Evolutionary conservation across 225 moss, liverwort and hornwort genomes (phyloP).

Genomic region (Physcomitrium patens): DNA sequence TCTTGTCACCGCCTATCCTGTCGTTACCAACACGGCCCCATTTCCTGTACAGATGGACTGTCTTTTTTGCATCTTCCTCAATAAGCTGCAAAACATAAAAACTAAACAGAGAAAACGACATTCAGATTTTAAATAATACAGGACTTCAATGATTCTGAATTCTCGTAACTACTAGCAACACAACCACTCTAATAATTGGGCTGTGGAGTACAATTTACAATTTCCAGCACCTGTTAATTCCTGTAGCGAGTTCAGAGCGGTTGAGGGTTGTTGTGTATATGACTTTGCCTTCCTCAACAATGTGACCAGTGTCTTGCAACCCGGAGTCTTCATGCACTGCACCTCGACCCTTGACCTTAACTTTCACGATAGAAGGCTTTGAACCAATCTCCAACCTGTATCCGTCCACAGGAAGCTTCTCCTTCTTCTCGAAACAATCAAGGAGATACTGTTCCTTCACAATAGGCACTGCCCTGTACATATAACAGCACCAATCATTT

Average conservation of each 20-base stretch:
- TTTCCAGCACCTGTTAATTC: constrained; percentile 80
- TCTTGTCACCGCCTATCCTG: constrained; percentile 75
- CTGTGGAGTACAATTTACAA: neutral
- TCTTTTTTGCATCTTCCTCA: constrained; percentile 67
- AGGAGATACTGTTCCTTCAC: constrained; percentile 85
- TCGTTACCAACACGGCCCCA: constrained; percentile 96
- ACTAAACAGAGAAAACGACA: constrained; percentile 45
- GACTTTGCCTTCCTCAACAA: constrained; percentile 78
- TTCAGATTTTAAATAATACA: neutral
- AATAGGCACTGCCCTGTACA: constrained; percentile 61
- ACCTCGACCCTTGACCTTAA: constrained; percentile 96
- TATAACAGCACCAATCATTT: constrained; percentile 17
- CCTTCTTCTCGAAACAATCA: constrained; percentile 73
- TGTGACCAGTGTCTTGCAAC: constrained; percentile 87
- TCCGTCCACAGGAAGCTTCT: constrained; percentile 60
- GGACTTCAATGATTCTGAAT: neutral
- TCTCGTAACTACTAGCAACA: neutral
- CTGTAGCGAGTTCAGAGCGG: constrained; percentile 82
- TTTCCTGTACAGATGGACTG: constrained; percentile 80
- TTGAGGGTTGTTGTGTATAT: constrained; percentile 93
- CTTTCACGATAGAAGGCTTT: constrained; percentile 68
- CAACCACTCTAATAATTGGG: constrained; percentile 7
- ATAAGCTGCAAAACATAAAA: constrained; percentile 97
- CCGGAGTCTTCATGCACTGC: constrained; percentile 95
- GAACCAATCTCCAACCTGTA: constrained; percentile 70